Base-by-base conservation (phyloP, 768 basidiomycete species). In the Trametes gibbosa region DNA sequence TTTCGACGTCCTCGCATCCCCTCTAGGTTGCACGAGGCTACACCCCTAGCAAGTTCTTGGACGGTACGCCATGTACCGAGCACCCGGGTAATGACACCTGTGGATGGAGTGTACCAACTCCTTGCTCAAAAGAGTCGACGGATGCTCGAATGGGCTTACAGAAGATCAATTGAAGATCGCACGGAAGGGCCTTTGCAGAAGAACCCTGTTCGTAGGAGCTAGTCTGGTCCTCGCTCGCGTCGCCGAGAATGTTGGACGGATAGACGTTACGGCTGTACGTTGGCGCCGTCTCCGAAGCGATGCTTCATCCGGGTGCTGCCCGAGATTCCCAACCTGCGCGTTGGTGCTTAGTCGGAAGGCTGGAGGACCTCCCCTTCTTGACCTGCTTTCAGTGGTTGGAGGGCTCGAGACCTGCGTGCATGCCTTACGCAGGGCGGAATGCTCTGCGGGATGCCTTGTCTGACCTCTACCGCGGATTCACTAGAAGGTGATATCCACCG, bases 1-100 rank as follows among this genome's bases (percentile, higher is more conserved):
- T 45, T 43, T 60, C 59, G 53, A 35, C 52, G 59, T 60, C 47
- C 42, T 32, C 7, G 59, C 59, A 55, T 29, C 53, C 57, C 46
- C 8, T 9, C 13, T 32, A 17, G 59, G 59, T 29, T 60, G 59
- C 59, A 48, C 59, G 59, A 50, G 49, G 59, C 59, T 23, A 12
- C 5, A 34, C 48, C 19, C 51, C 24, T 47, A 34, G 47, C 47
- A 27, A 50, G 59, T 50, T 39, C 52, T 50, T n/a, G 52, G 47
- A 35, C 25, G 58, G 52, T 42, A 48, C 41, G 29, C n/a, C 6
- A 32, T 1, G 52, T 50, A 45, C 40, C 50, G 10, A 32, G 29
- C 4, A 5, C 37, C 37, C 37, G 13, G 37, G 37, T 39, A 6
- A 14, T 14, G 37, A 39, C 13, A 39, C 37, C 37, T 39, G 37